Conservation (phyloP, 495 filamentous ascomycete species). For the Podospora sp. region DNA sequence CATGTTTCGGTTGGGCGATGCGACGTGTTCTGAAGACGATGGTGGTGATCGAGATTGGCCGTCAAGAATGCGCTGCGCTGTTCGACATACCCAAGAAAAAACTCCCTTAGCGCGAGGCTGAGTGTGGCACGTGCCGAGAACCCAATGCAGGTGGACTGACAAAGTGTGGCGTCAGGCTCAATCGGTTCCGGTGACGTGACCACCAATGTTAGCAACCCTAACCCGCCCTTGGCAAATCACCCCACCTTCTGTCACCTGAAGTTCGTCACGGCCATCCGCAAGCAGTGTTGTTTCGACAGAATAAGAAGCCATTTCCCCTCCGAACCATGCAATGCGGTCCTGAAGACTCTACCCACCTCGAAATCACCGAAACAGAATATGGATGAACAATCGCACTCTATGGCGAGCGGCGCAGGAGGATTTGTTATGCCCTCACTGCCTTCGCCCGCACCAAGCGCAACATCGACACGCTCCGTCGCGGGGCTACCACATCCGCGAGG, state of each 20-base stretch:
- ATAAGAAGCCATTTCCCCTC: not conserved
- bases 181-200: not conserved
- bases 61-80: constrained; percentile 2
- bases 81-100: not conserved
- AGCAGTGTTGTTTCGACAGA: not conserved
- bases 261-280: not conserved
- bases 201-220: not conserved
- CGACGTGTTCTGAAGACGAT: not conserved
- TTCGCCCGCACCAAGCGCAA: constrained; percentile 58
- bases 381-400: constrained; percentile 32
- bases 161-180: not conserved
- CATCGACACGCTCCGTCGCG: constrained; percentile 43
- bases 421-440: constrained; percentile 55
- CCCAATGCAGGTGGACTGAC: not conserved
- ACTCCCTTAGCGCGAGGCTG: not conserved
- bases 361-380: constrained; percentile 32
- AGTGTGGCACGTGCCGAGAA: not conserved
- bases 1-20: constrained; percentile 35
- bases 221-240: not conserved
- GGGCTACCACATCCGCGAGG: constrained; percentile 65
- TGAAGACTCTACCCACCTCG: constrained; percentile 2
- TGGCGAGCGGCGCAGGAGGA: constrained; percentile 40
- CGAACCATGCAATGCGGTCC: constrained; percentile 30
- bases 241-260: not conserved
- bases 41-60: not conserved